Conservation (phyloP, 148 eudicot genomes). For the Rhododendron simsii region DNA sequence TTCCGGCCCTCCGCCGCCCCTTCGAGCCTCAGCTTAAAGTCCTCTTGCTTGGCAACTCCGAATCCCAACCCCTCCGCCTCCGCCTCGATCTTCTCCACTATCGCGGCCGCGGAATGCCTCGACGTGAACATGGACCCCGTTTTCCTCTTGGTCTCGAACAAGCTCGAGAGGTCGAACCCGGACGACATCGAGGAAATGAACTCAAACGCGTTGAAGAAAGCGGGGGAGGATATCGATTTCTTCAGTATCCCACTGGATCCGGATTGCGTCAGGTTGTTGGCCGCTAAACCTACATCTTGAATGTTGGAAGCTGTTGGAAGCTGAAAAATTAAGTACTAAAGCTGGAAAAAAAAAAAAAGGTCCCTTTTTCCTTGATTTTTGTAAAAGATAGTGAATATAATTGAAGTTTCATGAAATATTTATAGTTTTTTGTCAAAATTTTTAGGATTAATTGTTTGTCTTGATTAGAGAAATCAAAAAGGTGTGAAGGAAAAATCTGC, state of each 20-base stretch:
- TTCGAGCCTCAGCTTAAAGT: constrained; percentile 28
- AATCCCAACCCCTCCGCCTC: constrained; percentile 26
- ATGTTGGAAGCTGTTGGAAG: not conserved
- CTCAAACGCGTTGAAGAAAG: constrained; percentile 53
- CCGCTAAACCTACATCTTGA: not conserved
- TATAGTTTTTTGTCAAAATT: too few species aligned
- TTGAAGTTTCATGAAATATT: not conserved
- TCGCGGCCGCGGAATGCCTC: constrained; percentile 24
- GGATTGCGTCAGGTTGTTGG: not conserved
- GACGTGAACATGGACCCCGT: constrained; percentile 35
- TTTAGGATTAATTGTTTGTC: not conserved
- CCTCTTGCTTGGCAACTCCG: constrained; percentile 29
- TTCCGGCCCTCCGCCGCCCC: constrained; percentile 36
- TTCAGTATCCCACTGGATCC: not conserved
- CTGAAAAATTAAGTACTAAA: not conserved
- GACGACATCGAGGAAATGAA: constrained; percentile 55
- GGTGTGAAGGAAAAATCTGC: too few species aligned
- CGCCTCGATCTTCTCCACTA: constrained; percentile 31
- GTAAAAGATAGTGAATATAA: not conserved
- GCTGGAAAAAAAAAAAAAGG: not conserved
- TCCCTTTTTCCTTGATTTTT: not conserved
- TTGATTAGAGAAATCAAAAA: not conserved
- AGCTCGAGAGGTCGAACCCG: constrained; percentile 51
- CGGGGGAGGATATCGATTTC: constrained; percentile 29
- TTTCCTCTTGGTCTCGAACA: constrained; percentile 36